A percentile compares a stretch with the other conserved stretches of the same genome.
Conservation (phyloP, 176 grass and related monocot genomes). For the Cenchrus americanus region DNA sequence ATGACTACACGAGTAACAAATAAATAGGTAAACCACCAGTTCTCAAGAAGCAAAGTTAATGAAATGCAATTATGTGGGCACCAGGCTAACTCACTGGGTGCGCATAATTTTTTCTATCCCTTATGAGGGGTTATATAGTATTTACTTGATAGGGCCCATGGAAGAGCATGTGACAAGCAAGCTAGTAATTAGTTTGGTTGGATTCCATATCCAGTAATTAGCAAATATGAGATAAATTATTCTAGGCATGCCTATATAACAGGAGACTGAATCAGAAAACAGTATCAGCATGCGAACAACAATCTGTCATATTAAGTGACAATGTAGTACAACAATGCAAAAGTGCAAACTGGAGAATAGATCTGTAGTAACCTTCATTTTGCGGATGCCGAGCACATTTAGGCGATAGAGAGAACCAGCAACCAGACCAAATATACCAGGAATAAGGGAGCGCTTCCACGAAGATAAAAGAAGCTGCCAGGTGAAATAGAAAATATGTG, state of each 20-base stretch:
- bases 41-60: neutral
- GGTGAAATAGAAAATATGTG: conserved; percentile 33
- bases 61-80: neutral
- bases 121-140: neutral
- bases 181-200: conserved; percentile 32
- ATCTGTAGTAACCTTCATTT: conserved; percentile 63
- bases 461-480: conserved; percentile 89
- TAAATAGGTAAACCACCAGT: conserved; percentile 26
- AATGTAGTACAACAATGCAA: conserved; percentile 2
- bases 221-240: conserved; percentile 26
- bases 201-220: conserved; percentile 41
- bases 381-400: conserved; percentile 74
- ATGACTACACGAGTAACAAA: conserved; percentile 1
- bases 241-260: conserved; percentile 13
- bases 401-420: conserved; percentile 80
- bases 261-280: conserved; percentile 10
- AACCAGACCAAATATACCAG: conserved; percentile 83
- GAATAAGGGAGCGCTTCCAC: conserved; percentile 85
- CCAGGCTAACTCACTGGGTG: neutral
- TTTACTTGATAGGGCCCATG: neutral
- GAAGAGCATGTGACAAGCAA: conserved; percentile 1
- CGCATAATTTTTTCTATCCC: conserved; percentile 15
- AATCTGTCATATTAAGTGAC: neutral
- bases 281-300: conserved; percentile 20
- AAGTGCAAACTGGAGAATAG: neutral